Percentiles rank a stretch among this genome's conserved stretches.
phyloP scores from a whole-genome alignment of 345 rosid genomes.

The Garcia nutans region DNA sequence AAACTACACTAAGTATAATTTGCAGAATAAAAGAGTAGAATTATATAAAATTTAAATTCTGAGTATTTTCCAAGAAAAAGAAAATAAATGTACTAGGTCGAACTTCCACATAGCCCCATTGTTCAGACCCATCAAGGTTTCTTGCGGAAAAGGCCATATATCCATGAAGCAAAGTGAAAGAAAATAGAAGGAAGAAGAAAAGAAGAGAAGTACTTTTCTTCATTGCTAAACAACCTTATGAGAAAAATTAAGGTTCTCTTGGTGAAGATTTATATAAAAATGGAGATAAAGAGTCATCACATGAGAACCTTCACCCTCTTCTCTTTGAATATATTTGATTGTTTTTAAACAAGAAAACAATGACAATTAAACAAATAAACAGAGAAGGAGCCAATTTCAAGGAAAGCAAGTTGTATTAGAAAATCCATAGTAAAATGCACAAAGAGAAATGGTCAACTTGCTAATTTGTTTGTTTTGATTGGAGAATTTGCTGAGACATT shows the following conservation, averaged over 20 bases:
- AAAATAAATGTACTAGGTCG: slow-evolving; percentile 33
- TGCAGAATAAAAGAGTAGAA: background rate
- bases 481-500: background rate
- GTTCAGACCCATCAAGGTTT: slow-evolving; percentile 41
- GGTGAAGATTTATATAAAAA: background rate
- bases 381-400: background rate
- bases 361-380: background rate
- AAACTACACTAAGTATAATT: background rate
- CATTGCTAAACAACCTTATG: background rate
- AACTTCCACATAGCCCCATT: slow-evolving; percentile 47
- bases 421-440: background rate
- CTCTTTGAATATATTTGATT: background rate
- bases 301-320: slow-evolving; percentile 11
- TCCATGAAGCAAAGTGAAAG: background rate
- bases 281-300: background rate
- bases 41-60: no score
- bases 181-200: slow-evolving; percentile 2
- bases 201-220: background rate
- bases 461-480: background rate
- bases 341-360: background rate
- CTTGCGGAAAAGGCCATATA: slow-evolving; percentile 13
- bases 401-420: background rate
- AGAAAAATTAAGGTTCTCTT: background rate
- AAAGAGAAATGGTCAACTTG: no score
- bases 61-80: background rate